Evolutionary conservation across 345 rosid genomes (phyloP), one percentile per base, ranked within the genome.

Genomic region (Theobroma cacao): DNA sequence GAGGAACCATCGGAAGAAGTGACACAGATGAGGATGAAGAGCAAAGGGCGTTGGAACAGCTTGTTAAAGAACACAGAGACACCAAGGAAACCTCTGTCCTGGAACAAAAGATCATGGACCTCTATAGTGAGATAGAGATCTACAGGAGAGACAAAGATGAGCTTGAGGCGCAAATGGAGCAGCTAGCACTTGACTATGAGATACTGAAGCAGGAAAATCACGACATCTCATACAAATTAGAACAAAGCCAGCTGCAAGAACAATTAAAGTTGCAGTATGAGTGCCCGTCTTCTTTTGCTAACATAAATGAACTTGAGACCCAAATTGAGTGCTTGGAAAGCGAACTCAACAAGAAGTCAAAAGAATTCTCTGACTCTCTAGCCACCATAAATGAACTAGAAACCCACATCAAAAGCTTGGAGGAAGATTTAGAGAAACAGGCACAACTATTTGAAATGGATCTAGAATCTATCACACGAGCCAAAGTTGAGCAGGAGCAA

Each of bases 151-250:
- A 93, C 33, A 97, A 85, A 82, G 96, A 94, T 75, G 98, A 93
- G 80, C 84, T 93, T 52, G 96, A 94, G 93, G 88, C 87, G 82
- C 98, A 93, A 79, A 89, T 92, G 94, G 97, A 97, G 87, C 98
- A 94, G 83, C 89, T 97, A 65, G 99, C 95, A 55, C 88, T 97
- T 72, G 99, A 97, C 75, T 93, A 97, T 75, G 98, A 97, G 96
- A 97, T 94, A 82, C 34, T 93, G 77, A 94, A 93, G 83, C 98
- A 97, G 75, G 94, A 91, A 81, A 91, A 94, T 82, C 98, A 94
- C 22, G 87, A 86, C 62, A 73, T 91, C 58, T 91, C 93, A 4
- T 87, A 83, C 75, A 93, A 87, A 80, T 81, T 93, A 82, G 98
- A 96, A 89, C 99, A 96, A 83, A 90, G 91, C 78, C 87, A 87